Base-by-base conservation (phyloP, 2,329 filamentous ascomycete genomes). In the Phyllosticta ampelicida region DNA sequence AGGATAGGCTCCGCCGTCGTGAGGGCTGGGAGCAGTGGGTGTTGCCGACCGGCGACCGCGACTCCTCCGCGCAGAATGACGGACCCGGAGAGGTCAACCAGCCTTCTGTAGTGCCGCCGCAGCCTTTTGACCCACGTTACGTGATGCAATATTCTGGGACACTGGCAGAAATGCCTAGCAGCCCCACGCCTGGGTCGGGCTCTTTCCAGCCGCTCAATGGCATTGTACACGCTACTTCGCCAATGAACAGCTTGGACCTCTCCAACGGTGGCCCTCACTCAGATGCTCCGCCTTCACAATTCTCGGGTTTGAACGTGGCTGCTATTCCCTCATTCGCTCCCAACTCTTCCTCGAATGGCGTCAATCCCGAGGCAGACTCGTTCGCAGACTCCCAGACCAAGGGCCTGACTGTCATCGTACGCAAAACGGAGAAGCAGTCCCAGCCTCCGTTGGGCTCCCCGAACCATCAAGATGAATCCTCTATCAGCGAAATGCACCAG, bases 21-120 rank as follows among this genome's bases (percentile, higher is more conserved):
- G 80, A 89, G 19, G 84, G 83, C 23, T 96, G 90, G 89, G 79
- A 86, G 63, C 83, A 85, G 63, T 97, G 89, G 78, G 81, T 96
- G 19, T 74, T 95, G 60, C 80, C 82, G 1, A 78, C 85, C 67
- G 80, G 85, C 11, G 82, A 89, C 61, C 86, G 92, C 62, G 84
- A 90, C 64, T 78, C 84, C 49, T 79, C 82, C 19, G 89, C 88
- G 48, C 88, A 86, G 68, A 87, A 87, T 65, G 81, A 86, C 18
- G 90, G 90, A 9, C 82, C 83, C n/a, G 70, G 74, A 44, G 72
- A 74, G 60, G 63, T 76, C 10, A 73, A 71, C 52, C 69, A 68
- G 16, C 75, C 72, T 48, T 72, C 72, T 51, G 64, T 70, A 5
- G 69, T 75, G 8, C 70, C 72, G 18, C 66, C 71, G 44, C 64